Conservation (phyloP, 176 grass and related monocot genomes). For the Cenchrus fungigraminus region DNA sequence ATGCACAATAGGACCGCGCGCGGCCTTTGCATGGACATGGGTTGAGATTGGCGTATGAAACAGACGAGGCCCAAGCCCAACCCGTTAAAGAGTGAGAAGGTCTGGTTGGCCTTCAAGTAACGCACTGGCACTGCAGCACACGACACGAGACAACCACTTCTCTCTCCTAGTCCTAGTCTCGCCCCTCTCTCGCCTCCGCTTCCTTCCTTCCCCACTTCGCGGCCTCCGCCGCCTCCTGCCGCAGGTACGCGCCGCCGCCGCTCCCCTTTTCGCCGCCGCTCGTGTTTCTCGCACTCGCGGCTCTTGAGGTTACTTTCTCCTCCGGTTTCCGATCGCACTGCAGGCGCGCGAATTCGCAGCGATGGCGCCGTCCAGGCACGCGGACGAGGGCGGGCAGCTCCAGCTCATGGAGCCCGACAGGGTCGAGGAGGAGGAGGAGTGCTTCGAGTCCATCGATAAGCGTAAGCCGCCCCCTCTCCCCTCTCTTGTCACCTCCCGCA, state of each 20-base stretch:
- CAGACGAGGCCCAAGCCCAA: not conserved
- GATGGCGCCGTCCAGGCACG: conserved; percentile 64
- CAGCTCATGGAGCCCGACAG: conserved; percentile 83
- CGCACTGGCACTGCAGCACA: not conserved
- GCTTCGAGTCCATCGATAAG: conserved; percentile 93
- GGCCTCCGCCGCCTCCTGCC: not conserved
- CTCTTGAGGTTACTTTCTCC: not conserved
- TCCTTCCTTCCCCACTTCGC: conserved; percentile 23
- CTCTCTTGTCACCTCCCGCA: not conserved
- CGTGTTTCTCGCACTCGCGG: not conserved
- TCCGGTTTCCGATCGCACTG: not conserved
- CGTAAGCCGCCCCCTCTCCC: conserved; percentile 36
- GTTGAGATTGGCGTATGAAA: no score
- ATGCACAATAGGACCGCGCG: no score
- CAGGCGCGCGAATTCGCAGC: conserved; percentile 24
- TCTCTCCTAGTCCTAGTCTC: not conserved
- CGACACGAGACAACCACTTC: not conserved
- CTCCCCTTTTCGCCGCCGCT: not conserved
- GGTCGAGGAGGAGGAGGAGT: conserved; percentile 76
- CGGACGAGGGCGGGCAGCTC: conserved; percentile 80
- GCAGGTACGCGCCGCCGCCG: conserved; percentile 3
- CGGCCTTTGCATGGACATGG: no score
- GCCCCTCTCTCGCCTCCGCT: not conserved
- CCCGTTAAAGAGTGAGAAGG: not conserved
- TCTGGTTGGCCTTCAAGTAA: not conserved